Base-by-base conservation (phyloP, 768 basidiomycete species). In the Leucosporidium scottii region DNA sequence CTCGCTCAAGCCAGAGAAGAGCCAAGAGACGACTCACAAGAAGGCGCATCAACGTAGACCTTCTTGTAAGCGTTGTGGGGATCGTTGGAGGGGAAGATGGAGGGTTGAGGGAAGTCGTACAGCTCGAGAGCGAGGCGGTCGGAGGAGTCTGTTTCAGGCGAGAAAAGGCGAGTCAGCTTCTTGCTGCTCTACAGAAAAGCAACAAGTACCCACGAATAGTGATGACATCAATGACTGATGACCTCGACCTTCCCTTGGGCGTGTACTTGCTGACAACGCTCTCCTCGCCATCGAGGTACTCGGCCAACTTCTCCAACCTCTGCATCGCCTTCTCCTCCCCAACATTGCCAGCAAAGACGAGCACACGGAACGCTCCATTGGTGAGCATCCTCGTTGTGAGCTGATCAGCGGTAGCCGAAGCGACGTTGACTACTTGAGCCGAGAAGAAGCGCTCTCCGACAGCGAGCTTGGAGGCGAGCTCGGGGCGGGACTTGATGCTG, bases 161-260 rank as follows among this genome's bases (percentile, higher is more conserved):
- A 4, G 15, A 4, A 31, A 18, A n/a, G n/a, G 31, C 2, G 17
- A 5, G 20, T 17, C 13, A 28, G 28, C 30, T 48, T 18, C 25
- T 25, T 59, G 15, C 23, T 13, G n/a, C 8, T 44, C 25, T 5
- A 34, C 15, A 15, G 30, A 27, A 44, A 15, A 36, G 23, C 12
- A 15, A 48, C 1, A 28, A 34, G 31, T 7, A 49, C 64, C 8
- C 20, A 72, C 71, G 71, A 28, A 72, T 75, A 3, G 78, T 84
- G 20, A 82, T 73, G n/a, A 76, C 67, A 25, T 77, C 75, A 51
- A 75, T 71, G 47, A 75, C 55, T 3, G 65, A 57, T 57, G 61
- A 64, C 0, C 72, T 55, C 15, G 53, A 51, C 31, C 54, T 23
- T 15, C 44, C 21, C 27, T n/a, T 23, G 15, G 74, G 74, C 20